phyloP scores from a whole-genome alignment of 1,284 basidiomycete genomes.

The Irpex rosettiformis region DNA sequence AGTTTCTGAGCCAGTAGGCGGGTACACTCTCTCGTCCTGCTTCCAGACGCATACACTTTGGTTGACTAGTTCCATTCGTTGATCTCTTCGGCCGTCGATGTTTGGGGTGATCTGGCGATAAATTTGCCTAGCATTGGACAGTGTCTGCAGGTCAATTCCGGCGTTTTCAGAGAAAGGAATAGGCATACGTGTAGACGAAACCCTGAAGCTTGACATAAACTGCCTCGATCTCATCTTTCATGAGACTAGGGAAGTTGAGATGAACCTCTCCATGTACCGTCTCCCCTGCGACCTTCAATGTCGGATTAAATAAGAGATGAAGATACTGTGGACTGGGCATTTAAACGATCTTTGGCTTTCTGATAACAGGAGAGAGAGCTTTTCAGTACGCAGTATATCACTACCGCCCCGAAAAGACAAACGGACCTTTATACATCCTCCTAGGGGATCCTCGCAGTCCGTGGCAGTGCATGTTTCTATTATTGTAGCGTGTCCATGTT shows the following conservation, averaged over 20 bases:
- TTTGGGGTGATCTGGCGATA: background rate
- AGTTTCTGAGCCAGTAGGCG: background rate
- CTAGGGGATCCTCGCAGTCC: background rate
- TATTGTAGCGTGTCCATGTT: background rate
- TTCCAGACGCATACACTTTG: background rate
- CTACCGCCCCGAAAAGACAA: background rate
- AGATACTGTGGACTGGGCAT: background rate
- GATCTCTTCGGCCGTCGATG: background rate
- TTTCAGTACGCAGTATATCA: background rate
- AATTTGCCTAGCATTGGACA: background rate
- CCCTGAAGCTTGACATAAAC: slow-evolving; percentile 19
- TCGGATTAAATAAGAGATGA: background rate
- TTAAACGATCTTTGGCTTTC: background rate
- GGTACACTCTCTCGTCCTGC: background rate
- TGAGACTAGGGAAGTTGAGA: slow-evolving; percentile 15
- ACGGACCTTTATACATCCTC: background rate
- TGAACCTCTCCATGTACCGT: slow-evolving; percentile 13
- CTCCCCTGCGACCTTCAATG: background rate
- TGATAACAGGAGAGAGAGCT: background rate
- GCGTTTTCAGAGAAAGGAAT: background rate
- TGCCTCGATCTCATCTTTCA: slow-evolving; percentile 18
- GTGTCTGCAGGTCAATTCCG: background rate
- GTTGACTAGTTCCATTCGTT: background rate
- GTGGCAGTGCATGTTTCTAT: background rate
- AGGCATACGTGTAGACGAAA: slow-evolving; percentile 13